Evolutionary conservation across 2,329 filamentous ascomycete genomes (phyloP).

Genomic region (Diaporthe sp.): DNA sequence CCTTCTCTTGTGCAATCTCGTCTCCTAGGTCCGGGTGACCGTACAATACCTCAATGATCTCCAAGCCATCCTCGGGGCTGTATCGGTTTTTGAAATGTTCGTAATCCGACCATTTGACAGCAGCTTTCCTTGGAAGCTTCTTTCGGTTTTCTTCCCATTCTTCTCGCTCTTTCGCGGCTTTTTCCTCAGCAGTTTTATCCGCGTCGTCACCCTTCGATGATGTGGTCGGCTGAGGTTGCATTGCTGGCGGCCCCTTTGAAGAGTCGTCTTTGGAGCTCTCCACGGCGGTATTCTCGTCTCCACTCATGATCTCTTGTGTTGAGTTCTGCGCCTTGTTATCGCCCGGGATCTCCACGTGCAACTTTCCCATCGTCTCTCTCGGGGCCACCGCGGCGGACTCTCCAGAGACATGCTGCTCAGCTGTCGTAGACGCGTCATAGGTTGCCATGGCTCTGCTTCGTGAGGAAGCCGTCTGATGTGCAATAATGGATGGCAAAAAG

Average conservation of each 20-base stretch:
- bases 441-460: background rate
- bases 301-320: background rate
- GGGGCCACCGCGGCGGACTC: background rate
- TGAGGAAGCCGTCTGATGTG: no score
- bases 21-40: slow-evolving; percentile 21
- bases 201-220: background rate
- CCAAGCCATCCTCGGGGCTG: slow-evolving; percentile 31
- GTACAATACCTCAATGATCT: slow-evolving; percentile 39
- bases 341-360: background rate
- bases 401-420: background rate
- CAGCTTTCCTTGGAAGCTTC: background rate
- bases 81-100: slow-evolving; percentile 41
- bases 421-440: background rate
- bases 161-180: background rate
- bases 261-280: background rate
- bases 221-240: background rate
- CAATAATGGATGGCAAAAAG: background rate
- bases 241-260: background rate
- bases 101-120: slow-evolving; percentile 35
- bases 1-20: slow-evolving; percentile 16
- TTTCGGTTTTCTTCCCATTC: background rate
- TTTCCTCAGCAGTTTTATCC: no score
- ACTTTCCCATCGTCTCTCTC: no score
- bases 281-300: background rate
- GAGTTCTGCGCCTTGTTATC: no score